Evolutionary conservation across 306 rosid genomes (phyloP), one percentile per base, ranked within the genome.

Genomic region (Rosa lucieae): DNA sequence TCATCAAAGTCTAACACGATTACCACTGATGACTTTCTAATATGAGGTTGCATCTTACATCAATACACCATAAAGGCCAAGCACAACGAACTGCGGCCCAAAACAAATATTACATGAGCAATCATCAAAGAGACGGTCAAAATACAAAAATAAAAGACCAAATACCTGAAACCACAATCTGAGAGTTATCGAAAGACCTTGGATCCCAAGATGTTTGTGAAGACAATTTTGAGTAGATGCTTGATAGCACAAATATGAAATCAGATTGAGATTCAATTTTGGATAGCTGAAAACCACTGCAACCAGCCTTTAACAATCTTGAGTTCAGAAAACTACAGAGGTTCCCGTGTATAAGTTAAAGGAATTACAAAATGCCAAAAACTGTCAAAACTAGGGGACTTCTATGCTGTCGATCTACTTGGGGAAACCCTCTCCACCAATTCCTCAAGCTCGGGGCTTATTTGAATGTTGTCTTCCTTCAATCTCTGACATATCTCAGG

Each of bases 391-490:
- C 14, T 37, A 73, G 59, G 40, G 42, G 42, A 29, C 48, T 49
- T 40, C 76, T 43, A 10, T 26, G 46, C 26, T 44, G 18, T 47
- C 13, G 12, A 58, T 13, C 70, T 56, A 70, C 43, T 66, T 13
- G 42, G 75, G 87, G 71, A 88, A 67, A 82, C 67, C 62, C 10
- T 72, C 40, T 65, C 72, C 21, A 89, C 82, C 73, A 89, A 82
- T 40, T 76, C 70, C 77, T 84, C 87, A 46, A 89, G 70, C 75
- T 86, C 84, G 10, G 52, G 14, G 71, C 40, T 76, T 56, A 84
- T 73, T 79, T 82, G 81, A 59, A 80, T 72, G 63, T 77, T 74
- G 46, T 77, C 87, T 61, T 87, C 88, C 79, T 85, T 82, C 82
- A 83, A 75, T 77, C 78, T 81, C 53, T 70, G 84, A 67, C 72